Conservation (phyloP, 129 eudicot genomes). For the Cynara cardunculus region DNA sequence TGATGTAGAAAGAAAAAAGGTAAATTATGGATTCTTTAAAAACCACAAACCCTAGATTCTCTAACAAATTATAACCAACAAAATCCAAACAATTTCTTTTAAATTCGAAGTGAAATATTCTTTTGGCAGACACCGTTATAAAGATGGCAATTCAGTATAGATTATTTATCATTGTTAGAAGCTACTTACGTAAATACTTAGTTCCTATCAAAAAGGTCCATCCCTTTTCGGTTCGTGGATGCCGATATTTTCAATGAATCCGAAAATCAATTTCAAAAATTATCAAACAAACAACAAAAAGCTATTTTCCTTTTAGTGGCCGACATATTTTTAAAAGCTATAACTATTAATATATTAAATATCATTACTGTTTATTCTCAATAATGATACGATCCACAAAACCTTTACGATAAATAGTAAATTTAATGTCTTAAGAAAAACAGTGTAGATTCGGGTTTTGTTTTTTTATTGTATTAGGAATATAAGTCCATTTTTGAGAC, state of each 20-base stretch:
- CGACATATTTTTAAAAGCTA: neutral
- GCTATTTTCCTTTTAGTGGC: neutral
- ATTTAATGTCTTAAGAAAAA: neutral
- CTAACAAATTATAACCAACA: too few relatives aligned
- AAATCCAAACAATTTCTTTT: neutral
- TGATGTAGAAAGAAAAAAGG: too few relatives aligned
- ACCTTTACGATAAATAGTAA: neutral
- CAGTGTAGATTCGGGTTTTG: neutral
- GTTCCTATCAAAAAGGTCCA: neutral
- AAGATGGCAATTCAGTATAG: neutral
- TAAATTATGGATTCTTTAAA: too few relatives aligned
- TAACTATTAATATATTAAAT: neutral
- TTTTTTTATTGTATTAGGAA: neutral
- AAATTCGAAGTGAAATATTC: neutral
- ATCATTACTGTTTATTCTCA: neutral
- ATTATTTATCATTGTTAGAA: neutral
- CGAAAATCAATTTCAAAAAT: neutral
- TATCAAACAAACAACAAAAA: neutral
- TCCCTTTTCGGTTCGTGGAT: neutral
- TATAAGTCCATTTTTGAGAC: neutral
- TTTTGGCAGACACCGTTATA: neutral
- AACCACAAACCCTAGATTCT: too few relatives aligned
- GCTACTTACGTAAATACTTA: neutral
- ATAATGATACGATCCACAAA: neutral
- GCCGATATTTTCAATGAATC: neutral